Conservation (phyloP, 2,329 filamentous ascomycete species). For the Fusarium burgessii region DNA sequence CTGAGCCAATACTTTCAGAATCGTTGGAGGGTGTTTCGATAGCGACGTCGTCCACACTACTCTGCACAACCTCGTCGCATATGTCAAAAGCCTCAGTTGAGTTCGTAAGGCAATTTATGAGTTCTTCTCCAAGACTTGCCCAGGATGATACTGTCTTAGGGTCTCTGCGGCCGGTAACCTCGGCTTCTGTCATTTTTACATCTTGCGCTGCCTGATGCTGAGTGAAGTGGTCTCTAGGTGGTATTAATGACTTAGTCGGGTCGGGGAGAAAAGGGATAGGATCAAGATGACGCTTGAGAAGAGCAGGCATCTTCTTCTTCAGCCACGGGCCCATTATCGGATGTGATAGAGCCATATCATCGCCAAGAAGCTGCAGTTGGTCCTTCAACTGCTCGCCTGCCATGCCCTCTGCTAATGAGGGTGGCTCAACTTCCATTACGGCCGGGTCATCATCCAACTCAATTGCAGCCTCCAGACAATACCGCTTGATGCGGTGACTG, state of each 20-base stretch:
- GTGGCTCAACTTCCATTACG: slow-evolving; percentile 70
- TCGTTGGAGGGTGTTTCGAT: slow-evolving; percentile 39
- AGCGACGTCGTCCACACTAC: slow-evolving; percentile 42
- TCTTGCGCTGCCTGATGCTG: slow-evolving; percentile 31
- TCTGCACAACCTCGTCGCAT: slow-evolving; percentile 48
- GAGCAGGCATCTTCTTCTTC: slow-evolving; percentile 62
- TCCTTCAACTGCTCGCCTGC: slow-evolving; percentile 72
- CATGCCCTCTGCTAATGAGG: slow-evolving; percentile 71
- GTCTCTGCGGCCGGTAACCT: slow-evolving; percentile 21
- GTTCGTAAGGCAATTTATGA: slow-evolving; percentile 51
- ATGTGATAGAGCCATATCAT: slow-evolving; percentile 69
- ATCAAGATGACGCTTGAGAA: slow-evolving; percentile 67
- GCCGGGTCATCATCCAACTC: slow-evolving; percentile 76
- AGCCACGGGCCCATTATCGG: slow-evolving; percentile 70
- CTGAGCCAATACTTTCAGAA: slow-evolving; percentile 26
- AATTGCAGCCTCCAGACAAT: slow-evolving; percentile 74
- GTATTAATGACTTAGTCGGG: slow-evolving; percentile 56
- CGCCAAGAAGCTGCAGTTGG: slow-evolving; percentile 64
- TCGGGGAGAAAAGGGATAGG: slow-evolving; percentile 73
- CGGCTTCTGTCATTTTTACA: slow-evolving; percentile 34
- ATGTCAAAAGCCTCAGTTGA: slow-evolving; percentile 45
- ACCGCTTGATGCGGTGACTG: slow-evolving; percentile 68
- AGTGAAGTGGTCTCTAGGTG: slow-evolving; percentile 40
- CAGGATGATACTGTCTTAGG: slow-evolving; percentile 47
- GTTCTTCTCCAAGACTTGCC: slow-evolving; percentile 51